phyloP scores from a whole-genome alignment of 1,139 yeast genomes.

The Diutina ranongensis region DNA sequence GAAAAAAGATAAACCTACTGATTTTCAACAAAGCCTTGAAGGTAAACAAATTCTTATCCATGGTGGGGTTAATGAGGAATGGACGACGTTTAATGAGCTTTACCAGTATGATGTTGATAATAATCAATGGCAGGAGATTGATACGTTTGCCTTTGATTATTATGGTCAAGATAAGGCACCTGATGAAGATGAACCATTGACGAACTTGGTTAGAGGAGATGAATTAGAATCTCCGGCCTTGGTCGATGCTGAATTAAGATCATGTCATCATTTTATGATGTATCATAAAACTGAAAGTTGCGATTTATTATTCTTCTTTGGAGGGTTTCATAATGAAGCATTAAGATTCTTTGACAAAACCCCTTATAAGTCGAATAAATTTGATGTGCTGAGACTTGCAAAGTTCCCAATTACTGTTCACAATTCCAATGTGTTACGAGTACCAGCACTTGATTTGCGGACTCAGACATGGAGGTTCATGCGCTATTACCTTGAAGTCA shows the following conservation, averaged over 20 bases:
- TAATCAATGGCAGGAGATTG: constrained; percentile 23
- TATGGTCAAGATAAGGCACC: constrained; percentile 19
- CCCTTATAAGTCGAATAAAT: constrained; percentile 22
- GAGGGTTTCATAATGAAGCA: constrained; percentile 29
- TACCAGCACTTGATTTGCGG: constrained; percentile 26
- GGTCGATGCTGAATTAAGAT: constrained; percentile 31
- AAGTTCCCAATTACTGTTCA: constrained; percentile 18
- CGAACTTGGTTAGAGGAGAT: too few species aligned
- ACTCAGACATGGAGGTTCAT: constrained; percentile 35
- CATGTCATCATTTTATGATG: constrained; percentile 32
- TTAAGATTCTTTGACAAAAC: constrained; percentile 21
- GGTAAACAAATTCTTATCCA: constrained; percentile 26
- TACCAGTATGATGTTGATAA: constrained; percentile 23
- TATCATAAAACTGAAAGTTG: constrained; percentile 25
- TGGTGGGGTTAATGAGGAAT: constrained; percentile 29
- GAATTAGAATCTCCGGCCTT: constrained; percentile 15
- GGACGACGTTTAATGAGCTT: constrained; percentile 23
- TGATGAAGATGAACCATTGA: constrained; percentile 20
- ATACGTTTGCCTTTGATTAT: constrained; percentile 28
- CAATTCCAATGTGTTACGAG: constrained; percentile 20
- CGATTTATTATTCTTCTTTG: constrained; percentile 28
- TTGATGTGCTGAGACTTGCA: constrained; percentile 26
- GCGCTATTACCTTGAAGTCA: constrained; percentile 23
- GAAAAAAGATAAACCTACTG: too few species aligned
- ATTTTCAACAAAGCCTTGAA: constrained; percentile 11